Conservation (phyloP, 106 monocot species). For the Alisma plantagoaquatica region DNA sequence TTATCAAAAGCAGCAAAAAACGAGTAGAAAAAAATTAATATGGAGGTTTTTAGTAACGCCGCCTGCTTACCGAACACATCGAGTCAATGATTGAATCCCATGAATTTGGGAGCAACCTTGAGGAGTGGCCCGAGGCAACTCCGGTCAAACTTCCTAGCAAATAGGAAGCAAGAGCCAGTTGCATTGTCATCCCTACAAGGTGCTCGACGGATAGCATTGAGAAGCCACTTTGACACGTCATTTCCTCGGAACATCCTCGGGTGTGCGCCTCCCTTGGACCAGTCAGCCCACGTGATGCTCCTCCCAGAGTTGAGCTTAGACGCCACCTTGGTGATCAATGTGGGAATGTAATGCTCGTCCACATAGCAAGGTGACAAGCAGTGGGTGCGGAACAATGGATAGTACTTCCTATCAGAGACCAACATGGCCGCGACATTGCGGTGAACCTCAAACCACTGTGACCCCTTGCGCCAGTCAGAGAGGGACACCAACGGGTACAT, state of each 20-base stretch:
- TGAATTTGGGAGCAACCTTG: slow-evolving; percentile 3
- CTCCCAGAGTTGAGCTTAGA: slow-evolving; percentile 14
- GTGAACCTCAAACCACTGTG: slow-evolving; percentile 25
- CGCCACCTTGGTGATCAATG: slow-evolving; percentile 15
- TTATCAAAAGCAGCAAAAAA: no score
- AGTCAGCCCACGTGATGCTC: slow-evolving; percentile 27
- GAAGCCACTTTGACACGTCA: slow-evolving; percentile 6
- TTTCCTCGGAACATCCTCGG: slow-evolving; percentile 6
- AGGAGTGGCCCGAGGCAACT: slow-evolving; percentile 15
- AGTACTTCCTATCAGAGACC: slow-evolving; percentile 14
- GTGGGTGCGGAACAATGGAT: slow-evolving; percentile 10
- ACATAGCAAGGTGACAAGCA: slow-evolving; percentile 26
- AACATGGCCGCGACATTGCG: slow-evolving; percentile 6
- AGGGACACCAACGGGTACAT: slow-evolving; percentile 11
- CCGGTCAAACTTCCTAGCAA: slow-evolving; percentile 23
- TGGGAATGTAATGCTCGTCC: slow-evolving; percentile 26
- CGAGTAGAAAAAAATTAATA: no score
- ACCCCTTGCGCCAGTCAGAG: slow-evolving; percentile 30
- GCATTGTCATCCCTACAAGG: not conserved
- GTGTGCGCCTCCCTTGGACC: slow-evolving; percentile 23
- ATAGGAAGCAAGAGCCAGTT: slow-evolving; percentile 10
- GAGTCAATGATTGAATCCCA: slow-evolving; percentile 7
- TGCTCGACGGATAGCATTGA: no score
- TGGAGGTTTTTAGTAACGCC: no score
- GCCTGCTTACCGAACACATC: no score